A percentile compares a stretch with the other conserved stretches of the same genome.
These are phyloP conservation scores for Suillus plorans DNA, from an alignment of 768 basidiomycete species.

Conservation along the genomic window DNA sequence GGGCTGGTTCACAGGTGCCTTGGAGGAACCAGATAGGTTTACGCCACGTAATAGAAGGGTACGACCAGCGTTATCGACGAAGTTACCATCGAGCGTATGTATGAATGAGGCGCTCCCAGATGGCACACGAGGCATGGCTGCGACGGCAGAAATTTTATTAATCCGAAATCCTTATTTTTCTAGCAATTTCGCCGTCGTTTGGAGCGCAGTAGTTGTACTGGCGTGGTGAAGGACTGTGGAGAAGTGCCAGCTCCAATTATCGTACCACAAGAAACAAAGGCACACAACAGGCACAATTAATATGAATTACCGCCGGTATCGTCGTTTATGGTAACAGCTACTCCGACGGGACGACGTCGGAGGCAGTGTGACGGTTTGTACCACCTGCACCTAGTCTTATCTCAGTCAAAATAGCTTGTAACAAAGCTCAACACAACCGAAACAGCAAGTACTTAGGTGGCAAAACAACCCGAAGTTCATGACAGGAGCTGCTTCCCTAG, in stretches of 20 bases:
- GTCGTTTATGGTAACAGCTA: background rate
- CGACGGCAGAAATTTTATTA: slow-evolving; percentile 37
- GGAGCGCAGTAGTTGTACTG: background rate
- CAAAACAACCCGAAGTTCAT: background rate
- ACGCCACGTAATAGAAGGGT: slow-evolving; percentile 89
- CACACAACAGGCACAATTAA: background rate
- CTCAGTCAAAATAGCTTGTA: no score
- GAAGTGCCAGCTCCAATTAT: background rate
- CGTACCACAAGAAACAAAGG: slow-evolving; percentile 1
- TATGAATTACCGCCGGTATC: background rate
- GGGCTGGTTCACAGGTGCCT: slow-evolving; percentile 73
- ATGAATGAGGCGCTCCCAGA: slow-evolving; percentile 61
- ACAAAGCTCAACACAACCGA: no score
- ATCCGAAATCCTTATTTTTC: background rate
- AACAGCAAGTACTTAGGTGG: background rate
- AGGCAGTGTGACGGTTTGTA: background rate
- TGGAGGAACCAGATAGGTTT: slow-evolving; percentile 88
- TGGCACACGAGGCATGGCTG: slow-evolving; percentile 53
- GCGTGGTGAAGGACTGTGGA: background rate
- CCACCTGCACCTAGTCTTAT: no score
- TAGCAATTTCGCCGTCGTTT: background rate
- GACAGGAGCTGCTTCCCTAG: background rate
- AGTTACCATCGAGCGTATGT: slow-evolving; percentile 66
- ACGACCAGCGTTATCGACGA: slow-evolving; percentile 74
- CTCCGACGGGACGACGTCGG: background rate